Conservation (phyloP, 352 stramenopile species). For the Blastocystis sp. region DNA sequence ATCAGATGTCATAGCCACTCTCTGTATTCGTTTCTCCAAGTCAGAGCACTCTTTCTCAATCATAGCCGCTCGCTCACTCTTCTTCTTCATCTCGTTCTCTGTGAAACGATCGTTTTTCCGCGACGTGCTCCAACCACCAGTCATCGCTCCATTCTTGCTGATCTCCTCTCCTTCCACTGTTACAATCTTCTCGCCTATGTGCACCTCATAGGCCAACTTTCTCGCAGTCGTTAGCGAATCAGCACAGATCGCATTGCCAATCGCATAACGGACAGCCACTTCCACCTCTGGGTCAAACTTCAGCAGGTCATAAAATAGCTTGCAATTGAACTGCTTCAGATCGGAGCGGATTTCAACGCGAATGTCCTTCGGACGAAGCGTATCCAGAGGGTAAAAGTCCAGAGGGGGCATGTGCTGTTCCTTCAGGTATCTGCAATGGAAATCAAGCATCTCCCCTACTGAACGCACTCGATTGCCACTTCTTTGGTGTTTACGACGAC, state of each 20-base stretch:
- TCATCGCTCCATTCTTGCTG: slow-evolving; percentile 95
- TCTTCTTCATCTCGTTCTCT: slow-evolving; percentile 66
- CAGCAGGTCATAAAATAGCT: slow-evolving; percentile 89
- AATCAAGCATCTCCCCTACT: slow-evolving; percentile 68
- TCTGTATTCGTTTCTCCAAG: slow-evolving; percentile 10
- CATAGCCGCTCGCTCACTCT: slow-evolving; percentile 67
- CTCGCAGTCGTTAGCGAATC: slow-evolving; percentile 87
- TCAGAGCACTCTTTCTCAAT: slow-evolving; percentile 67
- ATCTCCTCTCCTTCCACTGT: slow-evolving; percentile 90
- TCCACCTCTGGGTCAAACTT: slow-evolving; percentile 82
- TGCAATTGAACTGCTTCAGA: slow-evolving; percentile 80
- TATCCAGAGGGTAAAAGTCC: slow-evolving; percentile 93
- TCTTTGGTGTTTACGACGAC: slow-evolving; percentile 79
- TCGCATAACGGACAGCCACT: slow-evolving; percentile 86
- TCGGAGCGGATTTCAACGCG: slow-evolving; percentile 84
- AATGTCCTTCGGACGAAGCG: slow-evolving; percentile 74
- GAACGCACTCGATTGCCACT: slow-evolving; percentile 77
- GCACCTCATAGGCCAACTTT: slow-evolving; percentile 71
- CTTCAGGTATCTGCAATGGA: slow-evolving; percentile 71
- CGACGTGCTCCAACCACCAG: slow-evolving; percentile 73
- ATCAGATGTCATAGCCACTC: background rate
- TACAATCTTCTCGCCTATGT: slow-evolving; percentile 68
- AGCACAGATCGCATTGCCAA: slow-evolving; percentile 88
- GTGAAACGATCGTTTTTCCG: slow-evolving; percentile 67
- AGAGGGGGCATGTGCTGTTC: slow-evolving; percentile 85